Evolutionary conservation across 768 basidiomycete genomes (phyloP).

Genomic region (Collybiopsis confluens): DNA sequence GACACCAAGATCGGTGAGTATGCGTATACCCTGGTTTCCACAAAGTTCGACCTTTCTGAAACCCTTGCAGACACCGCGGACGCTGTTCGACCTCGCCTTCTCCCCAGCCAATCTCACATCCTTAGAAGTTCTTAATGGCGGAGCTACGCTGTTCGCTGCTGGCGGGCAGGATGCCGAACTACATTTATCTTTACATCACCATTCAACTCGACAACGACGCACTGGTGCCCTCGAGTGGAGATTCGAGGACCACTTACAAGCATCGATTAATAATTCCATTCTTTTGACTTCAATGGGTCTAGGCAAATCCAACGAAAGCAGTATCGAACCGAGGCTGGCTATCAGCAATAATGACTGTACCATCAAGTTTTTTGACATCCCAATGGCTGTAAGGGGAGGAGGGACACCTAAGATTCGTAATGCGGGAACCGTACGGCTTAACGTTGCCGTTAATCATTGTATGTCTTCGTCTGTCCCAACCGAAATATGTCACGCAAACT

Average conservation of each 20-base stretch:
- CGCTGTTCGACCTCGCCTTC: constrained; percentile 52
- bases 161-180: constrained; percentile 74
- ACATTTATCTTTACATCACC: constrained; percentile 50
- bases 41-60: constrained; percentile 11
- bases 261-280: constrained; percentile 83
- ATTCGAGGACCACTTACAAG: constrained; percentile 46
- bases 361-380: constrained; percentile 77
- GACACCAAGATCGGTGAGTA: constrained; percentile 41
- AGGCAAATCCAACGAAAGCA: constrained; percentile 56
- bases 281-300: constrained; percentile 59
- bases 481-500: constrained; percentile 4
- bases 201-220: constrained; percentile 15
- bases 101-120: constrained; percentile 61
- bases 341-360: constrained; percentile 86
- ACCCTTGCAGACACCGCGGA: constrained; percentile 36
- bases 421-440: constrained; percentile 51
- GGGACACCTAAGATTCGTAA: constrained; percentile 38
- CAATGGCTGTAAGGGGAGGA: constrained; percentile 49
- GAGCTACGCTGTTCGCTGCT: constrained; percentile 65
- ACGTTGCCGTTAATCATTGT: constrained; percentile 83
- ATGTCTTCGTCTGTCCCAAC: constrained; percentile 23
- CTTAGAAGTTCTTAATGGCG: constrained; percentile 43
- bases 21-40: constrained; percentile 10
- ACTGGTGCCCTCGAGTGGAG: constrained; percentile 44
- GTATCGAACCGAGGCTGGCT: constrained; percentile 69